A percentile compares a stretch with the other conserved stretches of the same genome.
Conservation (phyloP, 192 early-diverging fungal genomes). For the Backusella luteola region DNA sequence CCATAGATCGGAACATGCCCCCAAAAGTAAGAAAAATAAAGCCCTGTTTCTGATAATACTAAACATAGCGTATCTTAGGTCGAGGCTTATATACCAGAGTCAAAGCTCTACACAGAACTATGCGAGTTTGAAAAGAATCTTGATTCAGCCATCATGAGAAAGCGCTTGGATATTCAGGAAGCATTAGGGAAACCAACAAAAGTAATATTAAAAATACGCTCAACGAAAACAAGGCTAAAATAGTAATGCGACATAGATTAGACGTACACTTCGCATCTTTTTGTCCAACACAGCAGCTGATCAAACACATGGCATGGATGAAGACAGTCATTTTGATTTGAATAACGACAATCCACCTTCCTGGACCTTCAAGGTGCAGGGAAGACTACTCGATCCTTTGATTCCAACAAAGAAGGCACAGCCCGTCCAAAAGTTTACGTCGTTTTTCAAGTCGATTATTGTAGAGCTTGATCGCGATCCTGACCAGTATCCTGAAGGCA, state of each 20-base stretch:
- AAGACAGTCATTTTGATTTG: conserved; percentile 44
- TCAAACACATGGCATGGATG: conserved; percentile 55
- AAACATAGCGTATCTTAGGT: conserved; percentile 49
- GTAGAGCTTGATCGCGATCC: conserved; percentile 84
- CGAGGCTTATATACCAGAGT: conserved; percentile 90
- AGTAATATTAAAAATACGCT: conserved; percentile 32
- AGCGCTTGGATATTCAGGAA: conserved; percentile 88
- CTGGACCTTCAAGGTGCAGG: conserved; percentile 92
- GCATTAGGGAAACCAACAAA: conserved; percentile 73
- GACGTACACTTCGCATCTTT: conserved; percentile 86
- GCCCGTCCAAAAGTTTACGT: conserved; percentile 77
- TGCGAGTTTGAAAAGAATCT: conserved; percentile 85
- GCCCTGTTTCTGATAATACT: background rate
- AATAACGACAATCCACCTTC: conserved; percentile 59
- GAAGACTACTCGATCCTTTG: conserved; percentile 73
- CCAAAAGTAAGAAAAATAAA: conserved; percentile 18
- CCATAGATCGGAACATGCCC: conserved; percentile 26
- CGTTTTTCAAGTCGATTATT: conserved; percentile 79
- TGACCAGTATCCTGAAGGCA: conserved; percentile 74
- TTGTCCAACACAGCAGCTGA: conserved; percentile 85
- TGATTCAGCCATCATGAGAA: conserved; percentile 88
- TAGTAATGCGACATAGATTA: conserved; percentile 40
- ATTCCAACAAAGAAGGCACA: conserved; percentile 61
- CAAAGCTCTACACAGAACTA: conserved; percentile 82
- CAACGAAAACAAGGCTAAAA: background rate